These are phyloP conservation scores for Amylostereum areolatum DNA, from an alignment of 1,284 basidiomycete species.

Conservation along the genomic window DNA sequence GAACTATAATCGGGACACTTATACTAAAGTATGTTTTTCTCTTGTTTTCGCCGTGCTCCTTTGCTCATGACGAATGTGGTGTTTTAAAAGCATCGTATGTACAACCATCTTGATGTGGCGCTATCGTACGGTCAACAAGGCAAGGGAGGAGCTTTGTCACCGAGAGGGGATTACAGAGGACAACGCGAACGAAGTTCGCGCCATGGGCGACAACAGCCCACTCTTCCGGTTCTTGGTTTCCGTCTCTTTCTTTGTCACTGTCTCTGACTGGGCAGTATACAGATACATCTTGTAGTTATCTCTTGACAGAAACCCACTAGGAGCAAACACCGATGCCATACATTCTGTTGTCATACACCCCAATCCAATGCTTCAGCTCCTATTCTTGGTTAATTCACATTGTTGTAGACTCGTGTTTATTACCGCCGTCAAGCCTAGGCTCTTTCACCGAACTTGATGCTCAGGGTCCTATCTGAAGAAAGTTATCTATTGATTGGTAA, in stretches of 20 bases:
- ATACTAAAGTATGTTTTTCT: constrained; percentile 26
- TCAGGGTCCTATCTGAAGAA: too few species aligned
- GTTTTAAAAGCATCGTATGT: constrained; percentile 16
- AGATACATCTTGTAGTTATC: background rate
- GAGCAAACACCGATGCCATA: too few species aligned
- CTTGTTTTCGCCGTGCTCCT: background rate
- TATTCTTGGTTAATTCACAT: too few species aligned
- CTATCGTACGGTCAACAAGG: constrained; percentile 32
- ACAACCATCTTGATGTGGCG: constrained; percentile 32
- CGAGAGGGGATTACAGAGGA: constrained; percentile 31
- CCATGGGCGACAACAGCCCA: constrained; percentile 43
- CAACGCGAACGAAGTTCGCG: constrained; percentile 27
- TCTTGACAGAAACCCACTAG: too few species aligned
- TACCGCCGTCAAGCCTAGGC: too few species aligned
- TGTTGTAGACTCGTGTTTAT: too few species aligned
- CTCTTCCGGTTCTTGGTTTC: constrained; percentile 34
- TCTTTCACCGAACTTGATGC: too few species aligned
- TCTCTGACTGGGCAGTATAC: background rate
- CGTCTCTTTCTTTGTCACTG: background rate
- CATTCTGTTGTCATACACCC: too few species aligned
- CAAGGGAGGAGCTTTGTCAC: constrained; percentile 33
- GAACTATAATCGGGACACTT: constrained; percentile 43
- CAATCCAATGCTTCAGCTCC: too few species aligned
- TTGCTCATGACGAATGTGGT: background rate
- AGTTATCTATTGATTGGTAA: too few species aligned